Percentiles rank a stretch among this genome's conserved stretches.
These are phyloP conservation scores for Candida sithepensis DNA, from an alignment of 805 yeast genomes.

Conservation along the genomic window DNA sequence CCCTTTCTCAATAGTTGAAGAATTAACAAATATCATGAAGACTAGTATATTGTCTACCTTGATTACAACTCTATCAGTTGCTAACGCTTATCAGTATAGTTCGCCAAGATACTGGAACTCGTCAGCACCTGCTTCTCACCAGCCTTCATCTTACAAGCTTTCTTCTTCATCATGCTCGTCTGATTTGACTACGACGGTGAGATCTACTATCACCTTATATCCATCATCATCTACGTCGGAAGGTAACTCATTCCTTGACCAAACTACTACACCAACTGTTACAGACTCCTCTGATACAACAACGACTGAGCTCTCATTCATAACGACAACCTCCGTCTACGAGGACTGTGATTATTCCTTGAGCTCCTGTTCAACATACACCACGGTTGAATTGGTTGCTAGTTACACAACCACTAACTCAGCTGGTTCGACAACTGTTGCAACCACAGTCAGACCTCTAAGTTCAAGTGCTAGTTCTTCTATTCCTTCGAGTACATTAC, in stretches of 20 bases:
- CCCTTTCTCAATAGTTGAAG: no score
- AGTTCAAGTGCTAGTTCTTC: not conserved
- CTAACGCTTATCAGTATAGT: constrained; percentile 7
- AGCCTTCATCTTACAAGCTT: not conserved
- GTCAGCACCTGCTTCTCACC: constrained; percentile 4
- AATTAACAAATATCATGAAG: no score
- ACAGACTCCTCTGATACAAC: constrained; percentile 11
- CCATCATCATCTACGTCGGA: constrained; percentile 3
- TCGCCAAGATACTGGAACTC: constrained; percentile 20
- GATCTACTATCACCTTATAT: constrained; percentile 12
- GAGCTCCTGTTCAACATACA: constrained; percentile 20
- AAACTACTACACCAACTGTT: constrained; percentile 15
- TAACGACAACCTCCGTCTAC: constrained; percentile 20
- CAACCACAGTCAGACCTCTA: constrained; percentile 11
- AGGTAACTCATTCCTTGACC: constrained; percentile 12
- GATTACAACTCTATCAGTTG: constrained; percentile 5
- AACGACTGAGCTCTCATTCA: constrained; percentile 11
- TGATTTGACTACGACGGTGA: constrained; percentile 16
- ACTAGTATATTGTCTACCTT: constrained; percentile 9
- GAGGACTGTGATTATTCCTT: constrained; percentile 16
- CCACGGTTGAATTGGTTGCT: constrained; percentile 24
- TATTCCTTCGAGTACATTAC: not conserved
- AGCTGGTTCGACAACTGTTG: constrained; percentile 9
- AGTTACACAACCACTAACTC: constrained; percentile 22
- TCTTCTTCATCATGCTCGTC: constrained; percentile 6